Evolutionary conservation across 257 asterid genomes (phyloP).

Genomic region (Ballota nigra): DNA sequence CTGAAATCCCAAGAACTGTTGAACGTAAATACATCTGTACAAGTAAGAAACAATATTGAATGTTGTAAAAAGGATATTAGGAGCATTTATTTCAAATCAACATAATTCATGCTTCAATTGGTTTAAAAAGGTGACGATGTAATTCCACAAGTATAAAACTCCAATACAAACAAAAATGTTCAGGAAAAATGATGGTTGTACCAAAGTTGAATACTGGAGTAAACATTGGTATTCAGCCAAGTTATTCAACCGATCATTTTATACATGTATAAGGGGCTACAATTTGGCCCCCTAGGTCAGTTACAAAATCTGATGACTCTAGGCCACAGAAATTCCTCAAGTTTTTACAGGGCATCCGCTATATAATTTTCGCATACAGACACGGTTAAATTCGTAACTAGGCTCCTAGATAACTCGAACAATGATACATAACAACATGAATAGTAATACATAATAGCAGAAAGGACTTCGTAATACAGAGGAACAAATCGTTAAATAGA

Average conservation of each 20-base stretch:
- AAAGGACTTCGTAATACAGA: constrained; percentile 3
- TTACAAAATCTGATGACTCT: not conserved
- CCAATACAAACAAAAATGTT: not conserved
- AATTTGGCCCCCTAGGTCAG: not conserved
- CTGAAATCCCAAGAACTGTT: no score
- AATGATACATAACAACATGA: constrained; percentile 13
- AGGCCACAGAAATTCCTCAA: not conserved
- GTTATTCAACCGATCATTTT: not conserved
- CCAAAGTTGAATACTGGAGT: no score
- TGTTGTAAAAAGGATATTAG: no score
- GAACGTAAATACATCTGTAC: no score
- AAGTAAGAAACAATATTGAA: no score
- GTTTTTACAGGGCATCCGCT: constrained; percentile 5
- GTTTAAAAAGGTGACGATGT: not conserved
- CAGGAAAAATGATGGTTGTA: not conserved
- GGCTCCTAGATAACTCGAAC: constrained; percentile 10
- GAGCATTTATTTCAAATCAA: not conserved
- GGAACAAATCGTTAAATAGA: not conserved
- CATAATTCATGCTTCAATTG: no score
- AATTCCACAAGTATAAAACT: not conserved
- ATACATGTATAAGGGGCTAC: constrained; percentile 8
- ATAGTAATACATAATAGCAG: constrained; percentile 1
- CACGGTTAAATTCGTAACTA: not conserved
- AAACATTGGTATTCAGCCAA: no score
- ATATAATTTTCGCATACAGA: constrained; percentile 1